Conservation (phyloP, 495 filamentous ascomycete species). For the Cairneyella variabilis region DNA sequence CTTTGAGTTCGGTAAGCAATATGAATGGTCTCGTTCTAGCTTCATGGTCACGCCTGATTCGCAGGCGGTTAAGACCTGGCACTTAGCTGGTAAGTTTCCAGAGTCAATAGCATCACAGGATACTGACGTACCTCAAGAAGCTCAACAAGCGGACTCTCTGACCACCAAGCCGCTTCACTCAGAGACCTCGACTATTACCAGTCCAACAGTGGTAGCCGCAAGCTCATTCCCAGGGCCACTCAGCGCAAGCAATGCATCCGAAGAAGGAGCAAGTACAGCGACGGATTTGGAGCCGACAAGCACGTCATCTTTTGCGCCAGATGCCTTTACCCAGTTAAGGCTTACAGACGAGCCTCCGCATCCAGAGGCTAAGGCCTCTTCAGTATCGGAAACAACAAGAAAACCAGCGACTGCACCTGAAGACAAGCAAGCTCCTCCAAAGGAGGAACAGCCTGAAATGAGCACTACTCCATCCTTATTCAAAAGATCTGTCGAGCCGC, state of each 20-base stretch:
- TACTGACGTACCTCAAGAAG: not conserved
- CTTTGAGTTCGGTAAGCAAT: not conserved
- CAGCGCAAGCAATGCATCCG: not conserved
- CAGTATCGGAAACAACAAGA: not conserved
- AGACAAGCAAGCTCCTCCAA: not conserved
- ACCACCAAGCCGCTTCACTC: not conserved
- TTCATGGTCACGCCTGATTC: not conserved
- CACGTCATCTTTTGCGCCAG: not conserved
- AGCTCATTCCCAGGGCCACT: not conserved
- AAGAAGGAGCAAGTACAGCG: not conserved
- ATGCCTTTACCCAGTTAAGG: not conserved
- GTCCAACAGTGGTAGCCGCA: not conserved
- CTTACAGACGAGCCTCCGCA: not conserved
- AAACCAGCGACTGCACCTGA: not conserved
- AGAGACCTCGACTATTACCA: not conserved
- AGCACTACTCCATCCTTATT: not conserved
- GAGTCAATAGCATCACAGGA: not conserved
- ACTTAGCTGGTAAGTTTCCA: not conserved
- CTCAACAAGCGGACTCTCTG: not conserved
- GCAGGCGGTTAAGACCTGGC: not conserved
- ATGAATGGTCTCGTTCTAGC: not conserved
- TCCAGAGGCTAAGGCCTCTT: not conserved
- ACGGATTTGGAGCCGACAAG: not conserved
- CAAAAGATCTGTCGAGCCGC: not conserved
- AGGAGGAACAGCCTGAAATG: not conserved